Evolutionary conservation across 495 filamentous ascomycete species (phyloP).

Genomic region (Xylaria longipes): DNA sequence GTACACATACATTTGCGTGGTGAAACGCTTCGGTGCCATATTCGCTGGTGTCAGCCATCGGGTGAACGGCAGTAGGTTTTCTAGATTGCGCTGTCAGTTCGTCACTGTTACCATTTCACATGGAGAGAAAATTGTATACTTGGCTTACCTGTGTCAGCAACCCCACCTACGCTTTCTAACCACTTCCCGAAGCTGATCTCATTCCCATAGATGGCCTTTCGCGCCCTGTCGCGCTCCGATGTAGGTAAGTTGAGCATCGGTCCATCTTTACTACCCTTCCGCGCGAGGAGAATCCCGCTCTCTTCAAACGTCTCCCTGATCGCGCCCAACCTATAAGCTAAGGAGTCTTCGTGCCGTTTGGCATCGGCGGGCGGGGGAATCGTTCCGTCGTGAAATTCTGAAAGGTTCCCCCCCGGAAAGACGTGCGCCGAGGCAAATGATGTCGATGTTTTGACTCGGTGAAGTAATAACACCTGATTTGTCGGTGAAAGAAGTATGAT

Average conservation of each 20-base stretch:
- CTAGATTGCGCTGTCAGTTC: constrained; percentile 38
- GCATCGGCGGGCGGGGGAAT: constrained; percentile 54
- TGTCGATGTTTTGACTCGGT: constrained; percentile 78
- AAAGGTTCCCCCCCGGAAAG: constrained; percentile 92
- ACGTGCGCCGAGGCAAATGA: constrained; percentile 94
- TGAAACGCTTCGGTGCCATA: constrained; percentile 74
- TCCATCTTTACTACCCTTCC: constrained; percentile 46
- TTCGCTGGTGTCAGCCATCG: constrained; percentile 82
- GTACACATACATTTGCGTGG: constrained; percentile 96
- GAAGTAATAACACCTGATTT: constrained; percentile 88
- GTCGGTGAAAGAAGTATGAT: constrained; percentile 83
- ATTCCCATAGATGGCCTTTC: constrained; percentile 68
- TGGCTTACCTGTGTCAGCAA: constrained; percentile 67
- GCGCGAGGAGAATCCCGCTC: constrained; percentile 84
- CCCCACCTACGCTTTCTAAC: constrained; percentile 66
- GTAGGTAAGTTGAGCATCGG: constrained; percentile 62
- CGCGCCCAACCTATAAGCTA: constrained; percentile 76
- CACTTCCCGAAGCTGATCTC: constrained; percentile 68
- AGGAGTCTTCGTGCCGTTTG: constrained; percentile 68
- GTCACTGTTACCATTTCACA: background rate
- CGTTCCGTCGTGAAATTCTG: constrained; percentile 69
- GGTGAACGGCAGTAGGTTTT: constrained; percentile 80
- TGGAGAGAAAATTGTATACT: background rate
- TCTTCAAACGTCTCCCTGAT: constrained; percentile 95
- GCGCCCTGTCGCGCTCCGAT: constrained; percentile 65